Conservation (phyloP, 1,284 basidiomycete species). For the Boletus sp. region DNA sequence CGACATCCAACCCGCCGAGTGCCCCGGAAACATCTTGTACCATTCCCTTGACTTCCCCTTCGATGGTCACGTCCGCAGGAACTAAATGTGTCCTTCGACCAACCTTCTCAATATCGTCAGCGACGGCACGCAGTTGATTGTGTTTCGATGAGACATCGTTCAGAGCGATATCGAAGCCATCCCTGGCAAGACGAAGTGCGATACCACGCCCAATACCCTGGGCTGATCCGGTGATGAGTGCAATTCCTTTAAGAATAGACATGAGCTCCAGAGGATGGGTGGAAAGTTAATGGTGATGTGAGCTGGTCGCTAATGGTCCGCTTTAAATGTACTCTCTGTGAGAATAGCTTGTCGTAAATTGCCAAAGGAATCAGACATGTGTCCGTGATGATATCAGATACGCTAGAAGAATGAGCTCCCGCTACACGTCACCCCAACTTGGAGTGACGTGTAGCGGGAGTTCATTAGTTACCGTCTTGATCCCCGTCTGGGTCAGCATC, state of each 20-base stretch:
- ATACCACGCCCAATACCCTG: slow-evolving; percentile 7
- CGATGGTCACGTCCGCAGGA: slow-evolving; percentile 5
- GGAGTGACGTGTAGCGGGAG: not conserved
- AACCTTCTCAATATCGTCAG: not conserved
- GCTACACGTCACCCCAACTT: too few species aligned
- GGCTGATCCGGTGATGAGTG: slow-evolving; percentile 9
- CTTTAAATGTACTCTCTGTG: not conserved
- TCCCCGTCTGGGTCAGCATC: not conserved
- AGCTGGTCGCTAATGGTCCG: not conserved
- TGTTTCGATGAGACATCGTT: slow-evolving; percentile 8
- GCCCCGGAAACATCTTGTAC: not conserved
- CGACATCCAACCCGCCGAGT: slow-evolving; percentile 15
- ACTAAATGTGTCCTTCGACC: slow-evolving; percentile 6
- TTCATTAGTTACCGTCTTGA: not conserved
- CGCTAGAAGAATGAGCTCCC: too few species aligned
- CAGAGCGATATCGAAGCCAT: slow-evolving; percentile 10
- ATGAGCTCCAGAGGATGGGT: not conserved
- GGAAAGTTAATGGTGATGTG: not conserved
- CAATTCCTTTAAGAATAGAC: not conserved
- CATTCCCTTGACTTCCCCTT: slow-evolving; percentile 9
- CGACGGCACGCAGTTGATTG: slow-evolving; percentile 3
- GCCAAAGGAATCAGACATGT: not conserved
- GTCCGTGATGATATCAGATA: too few species aligned
- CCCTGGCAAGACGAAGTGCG: slow-evolving; percentile 6
- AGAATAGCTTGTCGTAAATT: not conserved